A percentile compares a stretch with the other conserved stretches of the same genome.
These are phyloP conservation scores for Ascochyta rabiei DNA, from an alignment of 2,329 filamentous ascomycete species.

Conservation along the genomic window DNA sequence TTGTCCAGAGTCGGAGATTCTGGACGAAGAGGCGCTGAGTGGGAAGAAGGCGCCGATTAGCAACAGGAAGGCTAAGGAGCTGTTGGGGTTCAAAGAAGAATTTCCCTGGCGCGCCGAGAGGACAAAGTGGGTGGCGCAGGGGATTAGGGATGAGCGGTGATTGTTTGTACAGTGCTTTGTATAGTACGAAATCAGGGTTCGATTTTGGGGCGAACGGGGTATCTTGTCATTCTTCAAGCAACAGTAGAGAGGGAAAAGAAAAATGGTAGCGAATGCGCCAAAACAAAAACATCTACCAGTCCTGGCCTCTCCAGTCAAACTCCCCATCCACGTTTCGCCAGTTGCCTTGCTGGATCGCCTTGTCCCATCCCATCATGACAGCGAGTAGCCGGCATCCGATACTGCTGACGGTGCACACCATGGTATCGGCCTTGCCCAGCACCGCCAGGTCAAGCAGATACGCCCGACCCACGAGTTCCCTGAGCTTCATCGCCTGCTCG, in stretches of 20 bases:
- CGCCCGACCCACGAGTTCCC: slow-evolving; percentile 77
- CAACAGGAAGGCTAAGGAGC: slow-evolving; percentile 63
- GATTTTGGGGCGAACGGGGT: background rate
- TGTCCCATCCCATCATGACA: slow-evolving; percentile 87
- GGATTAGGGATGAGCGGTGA: background rate
- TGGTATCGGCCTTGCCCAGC: slow-evolving; percentile 69
- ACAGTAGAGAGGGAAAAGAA: background rate
- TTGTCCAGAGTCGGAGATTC: slow-evolving; percentile 57
- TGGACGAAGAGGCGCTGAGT: slow-evolving; percentile 58
- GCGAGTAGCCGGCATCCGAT: slow-evolving; percentile 72
- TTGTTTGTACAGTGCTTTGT: background rate
- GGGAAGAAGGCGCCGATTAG: slow-evolving; percentile 60
- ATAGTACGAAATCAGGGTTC: background rate
- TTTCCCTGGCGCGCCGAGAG: slow-evolving; percentile 56
- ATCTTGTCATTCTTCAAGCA: background rate
- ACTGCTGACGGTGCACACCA: slow-evolving; percentile 79
- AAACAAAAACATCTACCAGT: slow-evolving; percentile 32
- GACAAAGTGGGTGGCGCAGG: slow-evolving; percentile 4
- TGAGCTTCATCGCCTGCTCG: slow-evolving; percentile 65
- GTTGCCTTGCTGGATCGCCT: slow-evolving; percentile 53
- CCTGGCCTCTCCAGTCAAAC: slow-evolving; percentile 48
- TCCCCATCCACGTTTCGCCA: slow-evolving; percentile 72
- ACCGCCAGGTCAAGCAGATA: slow-evolving; percentile 83
- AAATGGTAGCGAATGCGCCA: too few species aligned
- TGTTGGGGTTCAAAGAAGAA: slow-evolving; percentile 63